A percentile compares a stretch with the other conserved stretches of the same genome.
These are phyloP conservation scores for Chimonanthus praecox DNA, from an alignment of 164 flowering plant genomes.

Conservation along the genomic window DNA sequence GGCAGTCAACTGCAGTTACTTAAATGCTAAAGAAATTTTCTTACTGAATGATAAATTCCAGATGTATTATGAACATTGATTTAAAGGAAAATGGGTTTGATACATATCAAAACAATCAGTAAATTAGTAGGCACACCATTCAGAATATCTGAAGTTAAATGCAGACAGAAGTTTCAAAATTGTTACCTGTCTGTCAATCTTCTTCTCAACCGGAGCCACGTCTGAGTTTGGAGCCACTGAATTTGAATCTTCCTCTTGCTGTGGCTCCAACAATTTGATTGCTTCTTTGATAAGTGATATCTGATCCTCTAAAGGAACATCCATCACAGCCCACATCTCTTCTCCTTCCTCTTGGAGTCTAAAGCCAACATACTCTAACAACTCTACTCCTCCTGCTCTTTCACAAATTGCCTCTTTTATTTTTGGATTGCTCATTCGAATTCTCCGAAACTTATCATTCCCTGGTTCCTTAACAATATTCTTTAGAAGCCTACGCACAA, in stretches of 20 bases:
- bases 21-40: too few species aligned
- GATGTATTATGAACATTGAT: not conserved
- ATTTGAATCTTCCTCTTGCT: constrained; percentile 17
- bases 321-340: constrained; percentile 88
- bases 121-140: not conserved
- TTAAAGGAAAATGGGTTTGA: not conserved
- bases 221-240: constrained; percentile 21
- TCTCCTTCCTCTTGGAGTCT: constrained; percentile 61
- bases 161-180: not conserved
- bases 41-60: too few species aligned
- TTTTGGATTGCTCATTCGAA: constrained; percentile 84
- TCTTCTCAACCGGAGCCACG: constrained; percentile 33
- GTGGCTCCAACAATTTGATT: constrained; percentile 44
- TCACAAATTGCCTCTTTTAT: constrained; percentile 71
- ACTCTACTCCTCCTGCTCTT: constrained; percentile 73
- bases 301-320: constrained; percentile 41
- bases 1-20: too few species aligned
- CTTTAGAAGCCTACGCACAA: constrained; percentile 58
- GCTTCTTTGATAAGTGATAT: constrained; percentile 37
- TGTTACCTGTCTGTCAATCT: constrained; percentile 77
- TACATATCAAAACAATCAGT: not conserved
- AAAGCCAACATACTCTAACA: constrained; percentile 79
- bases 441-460: constrained; percentile 73
- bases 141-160: not conserved
- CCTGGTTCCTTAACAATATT: constrained; percentile 71